Base-by-base conservation (phyloP, 441 rosid genomes). In the Gossypium trilobum region DNA sequence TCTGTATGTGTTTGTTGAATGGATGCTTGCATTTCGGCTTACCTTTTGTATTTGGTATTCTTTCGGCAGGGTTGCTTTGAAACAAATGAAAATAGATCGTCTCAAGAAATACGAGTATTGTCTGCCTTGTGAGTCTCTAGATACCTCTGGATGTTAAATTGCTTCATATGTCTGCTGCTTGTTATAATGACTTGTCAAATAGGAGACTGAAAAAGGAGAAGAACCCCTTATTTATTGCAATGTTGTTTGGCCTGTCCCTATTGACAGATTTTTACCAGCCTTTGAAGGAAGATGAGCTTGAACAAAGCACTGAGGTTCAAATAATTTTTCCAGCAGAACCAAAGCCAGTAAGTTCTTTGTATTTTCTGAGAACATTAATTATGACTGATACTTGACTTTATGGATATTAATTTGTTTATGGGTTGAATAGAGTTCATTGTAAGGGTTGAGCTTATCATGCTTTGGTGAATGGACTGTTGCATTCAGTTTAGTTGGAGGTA, bases 61-160 rank as follows among this genome's bases (percentile, higher is more conserved):
- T 75, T 69, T 81, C 22, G 84, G 85, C 87, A 95, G 99, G 85
- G 70, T 88, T 80, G 96, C 99, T 83, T 81, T 93, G 81, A 91
- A 87, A 78, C 95, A 83, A 77, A 73, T 95, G 88, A 95, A 95
- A 86, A 81, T 87, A 78, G 99, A 93, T 6, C 92, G 85, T 2
- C 63, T 95, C 70, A 95, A 92, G 88, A 87, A 88, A 83, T 95
- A 83, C 7, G 98, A 92, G 74, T 92, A 95, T 74, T 91, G 96
- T 85, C 76, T 95, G 58, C 99, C 99, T 68, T 91, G 99, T 92
- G 80, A 93, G 97, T 92, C 74, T 9, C 11, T 78, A 2, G 54
- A 42, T 25, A 22, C 50, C 58, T 64, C 52, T 54, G 62, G 57
- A 62, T 67, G 63, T 61, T 42, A 33, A 27, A 60, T 67, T 73